Evolutionary conservation across 805 yeast species (phyloP).

Genomic region (Candida sphagnicola): DNA sequence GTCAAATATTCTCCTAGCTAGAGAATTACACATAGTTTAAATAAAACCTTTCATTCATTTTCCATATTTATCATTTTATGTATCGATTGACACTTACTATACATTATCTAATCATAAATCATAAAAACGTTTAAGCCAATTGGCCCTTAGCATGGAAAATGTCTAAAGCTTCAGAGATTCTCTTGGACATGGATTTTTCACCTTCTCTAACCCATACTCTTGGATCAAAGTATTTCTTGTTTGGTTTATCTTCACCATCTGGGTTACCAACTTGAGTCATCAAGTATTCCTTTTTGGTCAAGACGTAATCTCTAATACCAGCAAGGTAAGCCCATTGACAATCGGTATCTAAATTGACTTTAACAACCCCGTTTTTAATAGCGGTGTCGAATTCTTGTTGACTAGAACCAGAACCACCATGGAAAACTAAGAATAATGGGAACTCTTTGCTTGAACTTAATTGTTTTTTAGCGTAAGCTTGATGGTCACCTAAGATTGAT

Average conservation of each 20-base stretch:
- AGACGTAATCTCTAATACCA: slow-evolving; percentile 97
- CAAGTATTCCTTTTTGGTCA: slow-evolving; percentile 94
- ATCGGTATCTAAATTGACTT: slow-evolving; percentile 99
- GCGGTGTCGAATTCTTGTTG: slow-evolving; percentile 89
- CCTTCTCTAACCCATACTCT: slow-evolving; percentile 99
- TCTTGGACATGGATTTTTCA: slow-evolving; percentile 93
- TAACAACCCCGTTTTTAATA: slow-evolving; percentile 91
- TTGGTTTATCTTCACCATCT: slow-evolving; percentile 98
- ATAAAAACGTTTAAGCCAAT: slow-evolving; percentile 20
- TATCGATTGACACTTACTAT: neutral
- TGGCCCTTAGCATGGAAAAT: slow-evolving; percentile 79
- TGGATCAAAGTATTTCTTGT: slow-evolving; percentile 99
- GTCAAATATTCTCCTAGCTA: too few species aligned
- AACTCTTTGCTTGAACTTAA: slow-evolving; percentile 47
- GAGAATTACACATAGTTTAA: too few species aligned
- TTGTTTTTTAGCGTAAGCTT: slow-evolving; percentile 76
- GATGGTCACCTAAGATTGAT: slow-evolving; percentile 93
- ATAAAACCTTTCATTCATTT: neutral
- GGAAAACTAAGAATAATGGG: slow-evolving; percentile 97
- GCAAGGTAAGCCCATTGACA: slow-evolving; percentile 96
- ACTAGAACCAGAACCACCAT: slow-evolving; percentile 99
- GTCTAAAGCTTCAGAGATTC: slow-evolving; percentile 79
- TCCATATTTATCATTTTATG: neutral
- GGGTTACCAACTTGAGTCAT: slow-evolving; percentile 95
- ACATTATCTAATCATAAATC: slow-evolving; percentile 1